These are phyloP conservation scores for Drechslerella coelobrocha DNA, from an alignment of 2,329 filamentous ascomycete genomes.

Conservation along the genomic window DNA sequence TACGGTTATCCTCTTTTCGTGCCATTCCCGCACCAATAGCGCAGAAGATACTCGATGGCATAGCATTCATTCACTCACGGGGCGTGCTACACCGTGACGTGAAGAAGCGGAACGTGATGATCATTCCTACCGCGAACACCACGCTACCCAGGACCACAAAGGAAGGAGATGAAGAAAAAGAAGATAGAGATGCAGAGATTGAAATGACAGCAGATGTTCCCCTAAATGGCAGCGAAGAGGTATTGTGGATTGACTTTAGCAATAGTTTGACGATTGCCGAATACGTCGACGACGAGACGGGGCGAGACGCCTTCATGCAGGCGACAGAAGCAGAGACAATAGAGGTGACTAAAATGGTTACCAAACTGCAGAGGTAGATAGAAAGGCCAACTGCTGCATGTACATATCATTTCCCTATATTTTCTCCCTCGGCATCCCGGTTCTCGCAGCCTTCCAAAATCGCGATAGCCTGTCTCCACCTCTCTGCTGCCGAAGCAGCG, in stretches of 20 bases:
- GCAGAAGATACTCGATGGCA: slow-evolving; percentile 29
- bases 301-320: neutral
- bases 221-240: slow-evolving; percentile 29
- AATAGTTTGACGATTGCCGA: slow-evolving; percentile 28
- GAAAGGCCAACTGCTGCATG: neutral
- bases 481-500: slow-evolving; percentile 18
- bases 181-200: neutral
- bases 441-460: neutral
- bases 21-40: slow-evolving; percentile 14
- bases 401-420: neutral
- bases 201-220: neutral
- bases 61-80: slow-evolving; percentile 17
- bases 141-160: neutral
- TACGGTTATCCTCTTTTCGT: slow-evolving; percentile 24
- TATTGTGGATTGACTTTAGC: slow-evolving; percentile 46
- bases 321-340: slow-evolving; percentile 14
- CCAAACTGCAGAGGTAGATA: slow-evolving; percentile 11
- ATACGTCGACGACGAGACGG: slow-evolving; percentile 6
- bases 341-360: slow-evolving; percentile 27
- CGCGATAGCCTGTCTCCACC: slow-evolving; percentile 20
- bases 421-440: slow-evolving; percentile 7
- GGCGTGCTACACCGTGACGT: slow-evolving; percentile 35
- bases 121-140: slow-evolving; percentile 10
- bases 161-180: slow-evolving; percentile 10
- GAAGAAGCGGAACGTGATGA: slow-evolving; percentile 37